These are phyloP conservation scores for Colletotrichum sp. DNA, from an alignment of 2,329 filamentous ascomycete genomes.

Conservation along the genomic window DNA sequence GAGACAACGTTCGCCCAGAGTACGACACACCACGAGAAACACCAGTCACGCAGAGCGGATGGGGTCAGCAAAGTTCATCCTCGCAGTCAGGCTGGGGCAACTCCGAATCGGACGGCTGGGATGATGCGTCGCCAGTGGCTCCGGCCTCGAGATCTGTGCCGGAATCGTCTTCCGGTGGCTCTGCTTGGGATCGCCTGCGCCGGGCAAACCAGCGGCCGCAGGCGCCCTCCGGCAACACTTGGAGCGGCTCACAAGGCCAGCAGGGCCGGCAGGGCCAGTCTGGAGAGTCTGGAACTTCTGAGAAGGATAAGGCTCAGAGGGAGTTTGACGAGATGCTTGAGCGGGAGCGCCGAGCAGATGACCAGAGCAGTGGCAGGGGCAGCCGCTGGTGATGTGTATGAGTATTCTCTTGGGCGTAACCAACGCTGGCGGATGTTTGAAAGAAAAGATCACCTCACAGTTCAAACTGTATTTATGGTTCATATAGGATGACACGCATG, in stretches of 20 bases:
- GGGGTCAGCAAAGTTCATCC: background rate
- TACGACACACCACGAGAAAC: background rate
- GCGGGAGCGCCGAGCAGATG: slow-evolving; percentile 37
- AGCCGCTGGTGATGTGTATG: slow-evolving; percentile 5
- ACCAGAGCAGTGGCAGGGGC: background rate
- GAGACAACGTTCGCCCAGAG: background rate
- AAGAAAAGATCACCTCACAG: background rate
- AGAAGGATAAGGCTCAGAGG: slow-evolving; percentile 51
- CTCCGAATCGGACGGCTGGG: slow-evolving; percentile 12
- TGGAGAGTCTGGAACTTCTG: slow-evolving; percentile 30
- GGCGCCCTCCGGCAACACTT: background rate
- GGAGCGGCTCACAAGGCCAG: background rate
- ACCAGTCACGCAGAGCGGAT: background rate
- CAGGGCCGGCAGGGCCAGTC: slow-evolving; percentile 7
- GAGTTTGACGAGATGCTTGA: slow-evolving; percentile 57
- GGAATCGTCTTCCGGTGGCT: slow-evolving; percentile 26
- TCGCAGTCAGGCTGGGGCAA: background rate
- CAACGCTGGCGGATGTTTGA: background rate
- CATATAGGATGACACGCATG: background rate
- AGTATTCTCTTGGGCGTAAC: background rate
- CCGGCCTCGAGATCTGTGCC: slow-evolving; percentile 21
- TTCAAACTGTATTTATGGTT: background rate
- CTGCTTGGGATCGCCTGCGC: slow-evolving; percentile 51
- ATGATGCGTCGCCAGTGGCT: slow-evolving; percentile 50
- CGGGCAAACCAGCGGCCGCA: slow-evolving; percentile 32